Percentiles rank a stretch among this genome's conserved stretches.
phyloP scores from a whole-genome alignment of 2,329 filamentous ascomycete genomes.

The Microcyclosporella mali region DNA sequence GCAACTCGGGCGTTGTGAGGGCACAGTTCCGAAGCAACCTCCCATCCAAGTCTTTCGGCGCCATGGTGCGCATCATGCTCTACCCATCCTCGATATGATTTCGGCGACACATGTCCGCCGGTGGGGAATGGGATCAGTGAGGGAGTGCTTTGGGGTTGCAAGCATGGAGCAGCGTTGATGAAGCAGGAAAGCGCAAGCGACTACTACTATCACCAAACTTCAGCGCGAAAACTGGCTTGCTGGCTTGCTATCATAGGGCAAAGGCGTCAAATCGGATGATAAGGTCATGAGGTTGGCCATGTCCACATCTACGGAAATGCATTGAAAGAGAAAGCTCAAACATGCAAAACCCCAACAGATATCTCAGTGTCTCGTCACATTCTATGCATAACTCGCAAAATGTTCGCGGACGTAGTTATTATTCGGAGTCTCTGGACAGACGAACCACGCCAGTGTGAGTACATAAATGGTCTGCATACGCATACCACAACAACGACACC shows the following conservation, averaged over 20 bases:
- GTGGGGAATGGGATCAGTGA: background rate
- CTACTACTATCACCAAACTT: background rate
- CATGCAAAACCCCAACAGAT: background rate
- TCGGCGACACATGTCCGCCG: conserved; percentile 1
- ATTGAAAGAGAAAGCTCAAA: conserved; percentile 2
- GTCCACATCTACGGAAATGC: conserved; percentile 2
- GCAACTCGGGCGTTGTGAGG: conserved; percentile 96
- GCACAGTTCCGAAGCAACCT: conserved; percentile 96
- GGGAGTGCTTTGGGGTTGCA: conserved; percentile 4
- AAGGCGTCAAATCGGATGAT: conserved; percentile 6
- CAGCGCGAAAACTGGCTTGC: conserved; percentile 3
- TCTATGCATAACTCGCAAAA: too few species aligned
- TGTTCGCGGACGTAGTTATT: too few species aligned
- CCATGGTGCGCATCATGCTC: conserved; percentile 36
- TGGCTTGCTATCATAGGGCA: conserved; percentile 6
- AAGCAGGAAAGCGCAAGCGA: background rate
- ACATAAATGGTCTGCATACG: too few species aligned
- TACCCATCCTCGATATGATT: conserved; percentile 37
- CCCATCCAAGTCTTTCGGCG: conserved; percentile 92
- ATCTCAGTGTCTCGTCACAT: background rate
- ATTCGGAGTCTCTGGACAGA: too few species aligned
- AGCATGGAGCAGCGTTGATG: background rate
- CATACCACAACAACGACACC: too few species aligned
- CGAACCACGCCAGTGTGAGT: too few species aligned
- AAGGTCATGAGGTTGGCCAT: background rate